Percentiles rank a stretch among this genome's conserved stretches.
These are phyloP conservation scores for Trichoderma sp. DNA, from an alignment of 2,329 filamentous ascomycete species.

Conservation along the genomic window DNA sequence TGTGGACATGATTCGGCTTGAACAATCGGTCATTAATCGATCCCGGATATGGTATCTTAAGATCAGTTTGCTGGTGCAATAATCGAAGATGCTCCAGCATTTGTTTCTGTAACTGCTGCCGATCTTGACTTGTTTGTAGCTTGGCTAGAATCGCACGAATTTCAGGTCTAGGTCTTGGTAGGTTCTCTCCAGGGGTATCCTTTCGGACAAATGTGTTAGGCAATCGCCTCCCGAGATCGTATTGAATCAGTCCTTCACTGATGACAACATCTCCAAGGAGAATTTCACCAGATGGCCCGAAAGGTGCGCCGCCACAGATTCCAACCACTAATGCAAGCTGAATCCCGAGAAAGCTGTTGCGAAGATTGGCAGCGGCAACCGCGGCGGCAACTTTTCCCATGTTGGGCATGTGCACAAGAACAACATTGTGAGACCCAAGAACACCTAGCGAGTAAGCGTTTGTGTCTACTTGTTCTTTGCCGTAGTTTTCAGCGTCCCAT, in stretches of 20 bases:
- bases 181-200: background rate
- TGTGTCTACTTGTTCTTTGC: conserved; percentile 25
- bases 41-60: background rate
- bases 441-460: conserved; percentile 30
- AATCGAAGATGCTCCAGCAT: background rate
- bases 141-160: background rate
- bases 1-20: background rate
- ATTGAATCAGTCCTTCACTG: background rate
- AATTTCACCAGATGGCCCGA: background rate
- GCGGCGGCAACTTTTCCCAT: conserved; percentile 24
- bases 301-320: conserved; percentile 24
- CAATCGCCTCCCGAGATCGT: background rate
- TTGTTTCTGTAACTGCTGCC: fast-evolving
- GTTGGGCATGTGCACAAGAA: conserved; percentile 25
- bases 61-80: background rate
- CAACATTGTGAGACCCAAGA: conserved; percentile 24
- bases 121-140: background rate
- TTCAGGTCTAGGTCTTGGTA: background rate
- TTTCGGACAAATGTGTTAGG: background rate
- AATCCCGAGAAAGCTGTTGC: conserved; percentile 30
- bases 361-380: conserved; percentile 23
- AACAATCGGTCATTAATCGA: background rate
- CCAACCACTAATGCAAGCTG: conserved; percentile 35
- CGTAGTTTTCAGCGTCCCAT: conserved; percentile 21
- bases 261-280: background rate